These are phyloP conservation scores for Ephemerocybe angulata DNA, from an alignment of 768 basidiomycete genomes.

Conservation along the genomic window DNA sequence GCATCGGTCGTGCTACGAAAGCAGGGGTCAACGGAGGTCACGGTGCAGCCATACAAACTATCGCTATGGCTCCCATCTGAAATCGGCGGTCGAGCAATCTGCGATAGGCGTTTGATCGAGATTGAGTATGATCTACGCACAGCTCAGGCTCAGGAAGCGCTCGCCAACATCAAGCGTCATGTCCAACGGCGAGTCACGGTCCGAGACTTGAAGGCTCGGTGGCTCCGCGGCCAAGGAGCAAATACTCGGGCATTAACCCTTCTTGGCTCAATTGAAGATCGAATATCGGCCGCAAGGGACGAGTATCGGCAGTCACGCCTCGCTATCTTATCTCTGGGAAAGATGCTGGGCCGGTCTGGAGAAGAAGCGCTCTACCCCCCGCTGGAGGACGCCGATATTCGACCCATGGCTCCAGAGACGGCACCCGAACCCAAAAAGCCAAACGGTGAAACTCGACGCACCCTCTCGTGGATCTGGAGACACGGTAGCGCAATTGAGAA, in stretches of 20 bases:
- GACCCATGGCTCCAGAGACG: not conserved
- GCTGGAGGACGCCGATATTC: not conserved
- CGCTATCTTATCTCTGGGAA: not conserved
- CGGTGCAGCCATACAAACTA: conserved; percentile 6
- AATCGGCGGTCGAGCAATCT: not conserved
- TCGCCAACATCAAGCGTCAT: conserved; percentile 16
- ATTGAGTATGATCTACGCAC: conserved; percentile 21
- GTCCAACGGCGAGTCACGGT: conserved; percentile 20
- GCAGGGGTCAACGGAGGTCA: not conserved
- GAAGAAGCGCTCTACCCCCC: not conserved
- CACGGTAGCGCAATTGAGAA: conserved; percentile 4
- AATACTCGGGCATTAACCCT: conserved; percentile 21
- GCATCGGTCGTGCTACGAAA: not conserved
- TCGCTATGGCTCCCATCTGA: conserved; percentile 23
- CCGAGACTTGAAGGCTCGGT: conserved; percentile 18
- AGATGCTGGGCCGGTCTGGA: not conserved
- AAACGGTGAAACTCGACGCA: conserved; percentile 13
- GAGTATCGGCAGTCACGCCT: conserved; percentile 13
- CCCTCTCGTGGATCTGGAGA: conserved; percentile 19
- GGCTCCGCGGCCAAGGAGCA: conserved; percentile 17
- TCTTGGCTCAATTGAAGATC: conserved; percentile 15
- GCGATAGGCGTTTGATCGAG: not conserved
- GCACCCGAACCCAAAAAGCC: not conserved
- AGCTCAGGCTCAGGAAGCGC: conserved; percentile 24
- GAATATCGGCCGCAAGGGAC: conserved; percentile 11